phyloP scores from a whole-genome alignment of 2,329 filamentous ascomycete genomes.

The Fusarium virguliforme region DNA sequence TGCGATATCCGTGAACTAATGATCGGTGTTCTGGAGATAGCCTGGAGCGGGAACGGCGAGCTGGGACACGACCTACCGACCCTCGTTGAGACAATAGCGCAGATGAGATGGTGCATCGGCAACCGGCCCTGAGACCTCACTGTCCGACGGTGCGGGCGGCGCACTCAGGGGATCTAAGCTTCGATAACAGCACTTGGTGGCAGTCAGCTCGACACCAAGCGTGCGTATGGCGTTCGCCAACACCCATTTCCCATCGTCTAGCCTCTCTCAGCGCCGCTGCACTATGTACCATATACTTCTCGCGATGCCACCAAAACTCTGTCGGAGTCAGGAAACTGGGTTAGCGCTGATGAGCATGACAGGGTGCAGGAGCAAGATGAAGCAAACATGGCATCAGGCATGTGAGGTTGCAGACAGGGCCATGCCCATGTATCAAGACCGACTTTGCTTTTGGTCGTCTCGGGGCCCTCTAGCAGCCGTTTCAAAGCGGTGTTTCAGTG shows the following conservation, averaged over 20 bases:
- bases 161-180: constrained; percentile 22
- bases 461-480: constrained; percentile 43
- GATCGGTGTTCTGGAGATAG: constrained; percentile 32
- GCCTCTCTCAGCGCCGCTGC: constrained; percentile 20
- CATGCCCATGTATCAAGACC: constrained; percentile 34
- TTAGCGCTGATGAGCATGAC: constrained; percentile 22
- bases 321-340: constrained; percentile 23
- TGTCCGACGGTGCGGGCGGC: not conserved
- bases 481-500: constrained; percentile 51
- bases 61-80: constrained; percentile 12
- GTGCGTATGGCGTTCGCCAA: constrained; percentile 36
- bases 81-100: constrained; percentile 1
- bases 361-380: constrained; percentile 14
- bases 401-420: constrained; percentile 12
- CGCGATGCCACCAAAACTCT: constrained; percentile 19
- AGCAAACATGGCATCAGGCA: constrained; percentile 21
- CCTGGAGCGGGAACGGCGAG: constrained; percentile 32
- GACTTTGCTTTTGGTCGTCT: constrained; percentile 19
- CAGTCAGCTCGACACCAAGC: not conserved
- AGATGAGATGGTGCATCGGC: not conserved
- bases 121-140: constrained; percentile 14
- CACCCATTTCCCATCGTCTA: constrained; percentile 21
- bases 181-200: not conserved
- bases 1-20: constrained; percentile 32
- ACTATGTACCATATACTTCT: constrained; percentile 10